Evolutionary conservation across 163 green algal species (phyloP).

Genomic region (Volvox carteri): DNA sequence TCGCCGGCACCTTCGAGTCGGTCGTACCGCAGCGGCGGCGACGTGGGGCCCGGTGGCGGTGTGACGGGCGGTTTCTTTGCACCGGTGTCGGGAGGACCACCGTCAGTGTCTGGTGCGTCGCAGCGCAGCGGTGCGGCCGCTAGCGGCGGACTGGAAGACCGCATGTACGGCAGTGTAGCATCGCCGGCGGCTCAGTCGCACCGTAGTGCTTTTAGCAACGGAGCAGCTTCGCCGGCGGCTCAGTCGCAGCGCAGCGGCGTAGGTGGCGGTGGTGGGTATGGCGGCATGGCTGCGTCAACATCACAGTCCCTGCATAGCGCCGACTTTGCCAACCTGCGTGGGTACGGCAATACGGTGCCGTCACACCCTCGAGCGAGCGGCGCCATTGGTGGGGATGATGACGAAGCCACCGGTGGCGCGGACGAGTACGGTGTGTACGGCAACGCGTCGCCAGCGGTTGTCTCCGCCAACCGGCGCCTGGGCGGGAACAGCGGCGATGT

Average conservation of each 20-base stretch:
- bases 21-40: not conserved
- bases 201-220: not conserved
- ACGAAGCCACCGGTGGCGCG: no score
- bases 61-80: not conserved
- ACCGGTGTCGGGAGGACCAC: not conserved
- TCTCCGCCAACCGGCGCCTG: no score
- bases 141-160: no score
- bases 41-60: not conserved
- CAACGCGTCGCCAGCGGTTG: no score
- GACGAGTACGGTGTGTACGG: no score
- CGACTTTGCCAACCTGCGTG: slow-evolving; percentile 1
- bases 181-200: not conserved
- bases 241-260: not conserved
- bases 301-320: not conserved
- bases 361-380: no score
- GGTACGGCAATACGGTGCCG: not conserved
- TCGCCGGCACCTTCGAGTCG: not conserved
- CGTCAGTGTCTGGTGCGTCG: not conserved
- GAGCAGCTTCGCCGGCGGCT: not conserved
- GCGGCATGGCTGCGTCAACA: not conserved
- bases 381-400: no score
- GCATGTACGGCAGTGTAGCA: not conserved
- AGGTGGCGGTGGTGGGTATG: not conserved
- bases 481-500: no score
- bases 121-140: not conserved